Percentiles rank a stretch among this genome's conserved stretches.
Evolutionary conservation across 2,329 filamentous ascomycete genomes (phyloP).

Genomic region (Fusarium foetens): DNA sequence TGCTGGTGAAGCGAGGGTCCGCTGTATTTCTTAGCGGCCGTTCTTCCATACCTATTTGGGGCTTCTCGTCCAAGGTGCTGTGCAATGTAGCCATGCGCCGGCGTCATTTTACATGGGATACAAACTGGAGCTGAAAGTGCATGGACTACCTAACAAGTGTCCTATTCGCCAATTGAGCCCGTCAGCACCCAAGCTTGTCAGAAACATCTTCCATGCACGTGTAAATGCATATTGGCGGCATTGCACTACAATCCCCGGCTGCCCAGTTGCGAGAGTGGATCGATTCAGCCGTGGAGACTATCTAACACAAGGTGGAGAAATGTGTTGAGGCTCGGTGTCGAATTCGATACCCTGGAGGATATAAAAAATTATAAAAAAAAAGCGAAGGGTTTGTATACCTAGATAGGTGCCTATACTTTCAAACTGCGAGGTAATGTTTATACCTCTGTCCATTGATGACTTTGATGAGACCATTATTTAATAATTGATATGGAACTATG

Average conservation of each 20-base stretch:
- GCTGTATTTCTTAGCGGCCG: conserved; percentile 29
- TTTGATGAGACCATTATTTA: neutral
- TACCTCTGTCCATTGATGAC: neutral
- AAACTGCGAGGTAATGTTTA: neutral
- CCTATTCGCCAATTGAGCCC: conserved; percentile 1
- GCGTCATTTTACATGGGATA: neutral
- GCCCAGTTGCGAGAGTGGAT: neutral
- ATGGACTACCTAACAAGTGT: neutral
- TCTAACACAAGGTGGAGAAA: conserved; percentile 8
- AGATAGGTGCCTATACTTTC: neutral
- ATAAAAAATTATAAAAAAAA: neutral
- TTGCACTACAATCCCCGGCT: neutral
- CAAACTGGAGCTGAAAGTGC: neutral
- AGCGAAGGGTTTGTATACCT: neutral
- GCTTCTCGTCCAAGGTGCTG: neutral
- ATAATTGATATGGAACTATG: neutral
- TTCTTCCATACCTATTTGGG: conserved; percentile 5
- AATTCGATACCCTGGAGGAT: conserved; percentile 10
- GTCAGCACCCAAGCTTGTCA: neutral
- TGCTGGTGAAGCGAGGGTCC: conserved; percentile 6
- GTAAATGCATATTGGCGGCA: neutral
- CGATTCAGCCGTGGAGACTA: conserved; percentile 7
- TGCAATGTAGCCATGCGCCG: neutral
- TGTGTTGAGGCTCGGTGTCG: conserved; percentile 11
- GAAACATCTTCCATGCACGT: neutral